Conservation (phyloP, 2,329 filamentous ascomycete species). For the Phyllosticta citriasiana region DNA sequence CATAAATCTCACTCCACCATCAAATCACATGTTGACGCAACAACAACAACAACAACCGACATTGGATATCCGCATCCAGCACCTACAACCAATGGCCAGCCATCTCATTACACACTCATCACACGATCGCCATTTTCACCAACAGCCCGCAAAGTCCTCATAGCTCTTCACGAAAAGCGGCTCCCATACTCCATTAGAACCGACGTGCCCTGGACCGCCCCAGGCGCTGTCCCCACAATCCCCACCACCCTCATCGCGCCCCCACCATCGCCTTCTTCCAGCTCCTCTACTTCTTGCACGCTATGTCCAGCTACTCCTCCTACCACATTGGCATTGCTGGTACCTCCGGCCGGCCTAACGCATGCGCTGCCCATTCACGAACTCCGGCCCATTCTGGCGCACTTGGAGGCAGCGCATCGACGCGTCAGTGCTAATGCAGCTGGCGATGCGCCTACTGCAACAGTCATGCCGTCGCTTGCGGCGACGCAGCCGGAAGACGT, state of each 20-base stretch:
- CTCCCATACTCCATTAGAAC: constrained; percentile 32
- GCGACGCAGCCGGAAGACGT: neutral
- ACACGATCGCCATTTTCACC: constrained; percentile 27
- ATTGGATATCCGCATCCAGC: neutral
- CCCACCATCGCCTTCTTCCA: neutral
- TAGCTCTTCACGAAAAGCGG: constrained; percentile 28
- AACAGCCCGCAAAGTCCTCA: constrained; percentile 34
- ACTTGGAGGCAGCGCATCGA: neutral
- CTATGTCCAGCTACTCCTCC: neutral
- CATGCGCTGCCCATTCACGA: neutral
- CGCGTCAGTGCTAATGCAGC: neutral
- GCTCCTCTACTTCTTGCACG: neutral
- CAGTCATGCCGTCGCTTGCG: neutral
- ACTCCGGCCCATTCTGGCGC: neutral
- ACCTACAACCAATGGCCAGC: neutral
- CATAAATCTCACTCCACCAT: neutral
- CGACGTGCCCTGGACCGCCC: constrained; percentile 34
- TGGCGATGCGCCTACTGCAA: neutral
- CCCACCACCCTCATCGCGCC: constrained; percentile 28
- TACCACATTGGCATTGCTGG: neutral
- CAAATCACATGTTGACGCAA: neutral
- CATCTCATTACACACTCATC: constrained; percentile 8
- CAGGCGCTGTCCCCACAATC: constrained; percentile 31
- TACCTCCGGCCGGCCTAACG: neutral
- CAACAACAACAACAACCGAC: neutral